Base-by-base conservation (phyloP, 495 filamentous ascomycete species). In the Durotheca rogersii region DNA sequence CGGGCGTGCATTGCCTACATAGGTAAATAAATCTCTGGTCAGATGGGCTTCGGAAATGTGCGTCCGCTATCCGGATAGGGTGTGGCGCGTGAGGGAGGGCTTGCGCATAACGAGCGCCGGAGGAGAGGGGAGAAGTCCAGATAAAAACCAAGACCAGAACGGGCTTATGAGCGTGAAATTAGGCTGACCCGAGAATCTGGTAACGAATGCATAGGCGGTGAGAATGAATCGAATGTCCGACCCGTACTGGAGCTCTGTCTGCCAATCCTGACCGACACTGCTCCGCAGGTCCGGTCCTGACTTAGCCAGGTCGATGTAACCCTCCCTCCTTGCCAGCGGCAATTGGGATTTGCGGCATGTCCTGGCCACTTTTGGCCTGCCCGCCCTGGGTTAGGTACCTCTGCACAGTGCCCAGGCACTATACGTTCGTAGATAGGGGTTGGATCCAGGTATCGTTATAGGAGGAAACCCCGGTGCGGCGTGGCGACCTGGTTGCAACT, bases 241-340 rank as follows among this genome's bases (percentile, higher is more conserved):
- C 4, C 4, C 9, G 20, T 47, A 50, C 27, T 49, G 45, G 47
- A 12, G 33, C 19, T 25, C 7, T 16, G 40, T 15, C 19, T 27
- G 31, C 14, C 49, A 53, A 4, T 27, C 9, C 23, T 9, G 23
- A 49, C 45, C 41, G 51, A 27, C 41, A 50, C 54, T 38, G 46
- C 31, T 45, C 54, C 56, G 56, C 50, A 31, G 12, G 29, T 20
- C 50, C 50, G 50, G 41, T 20, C 43, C 46, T 47, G 54, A 50
- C 11, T 54, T 41, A 46, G 50, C n/a, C 41, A 33, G 36, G n/a
- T 45, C 33, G 56, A 59, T 59, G 56, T 44, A 54, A 59, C 56
- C 50, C 41, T 42, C 34, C n/a, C 33, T 35, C 23, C 17, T 51
- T 25, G 41, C 45, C 40, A 36, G 45, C 44, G 56, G 46, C 50